These are phyloP conservation scores for Puya raimondii DNA, from an alignment of 176 grass and related monocot genomes.

Conservation along the genomic window DNA sequence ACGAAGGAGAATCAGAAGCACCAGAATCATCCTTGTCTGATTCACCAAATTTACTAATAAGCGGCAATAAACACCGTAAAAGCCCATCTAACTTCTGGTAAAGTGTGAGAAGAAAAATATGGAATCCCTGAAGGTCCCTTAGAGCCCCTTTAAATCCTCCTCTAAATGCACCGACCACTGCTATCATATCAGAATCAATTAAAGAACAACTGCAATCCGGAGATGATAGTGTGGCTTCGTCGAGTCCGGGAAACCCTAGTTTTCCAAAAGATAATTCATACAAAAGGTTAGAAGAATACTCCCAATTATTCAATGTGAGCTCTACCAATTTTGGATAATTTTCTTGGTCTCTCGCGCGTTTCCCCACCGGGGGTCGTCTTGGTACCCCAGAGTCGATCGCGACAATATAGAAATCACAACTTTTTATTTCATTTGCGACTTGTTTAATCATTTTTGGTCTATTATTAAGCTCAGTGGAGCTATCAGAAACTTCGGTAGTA, in stretches of 20 bases:
- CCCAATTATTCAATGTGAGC: conserved; percentile 64
- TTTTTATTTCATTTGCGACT: conserved; percentile 24
- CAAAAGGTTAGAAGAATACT: conserved; percentile 73
- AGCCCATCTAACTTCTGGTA: conserved; percentile 78
- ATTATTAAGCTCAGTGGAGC: conserved; percentile 6
- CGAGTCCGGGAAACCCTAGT: conserved; percentile 52
- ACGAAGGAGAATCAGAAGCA: conserved; percentile 35
- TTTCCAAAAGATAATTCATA: conserved; percentile 77
- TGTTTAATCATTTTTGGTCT: conserved; percentile 15
- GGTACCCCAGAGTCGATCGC: conserved; percentile 87
- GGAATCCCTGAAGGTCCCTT: conserved; percentile 75
- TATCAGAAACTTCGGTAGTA: conserved; percentile 2
- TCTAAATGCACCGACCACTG: conserved; percentile 60
- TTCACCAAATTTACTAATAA: conserved; percentile 66
- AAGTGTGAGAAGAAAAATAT: conserved; percentile 80
- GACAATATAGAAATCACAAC: conserved; percentile 54
- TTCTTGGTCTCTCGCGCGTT: conserved; percentile 75
- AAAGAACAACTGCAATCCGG: conserved; percentile 36
- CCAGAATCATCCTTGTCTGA: conserved; percentile 56
- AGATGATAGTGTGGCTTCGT: conserved; percentile 28
- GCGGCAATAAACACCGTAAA: conserved; percentile 46
- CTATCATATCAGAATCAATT: conserved; percentile 42
- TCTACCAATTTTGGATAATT: conserved; percentile 81
- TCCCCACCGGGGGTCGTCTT: conserved; percentile 70
- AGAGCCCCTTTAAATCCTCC: conserved; percentile 69